These are phyloP conservation scores for Cenchrus americanus DNA, from an alignment of 176 grass and related monocot species.

Conservation along the genomic window DNA sequence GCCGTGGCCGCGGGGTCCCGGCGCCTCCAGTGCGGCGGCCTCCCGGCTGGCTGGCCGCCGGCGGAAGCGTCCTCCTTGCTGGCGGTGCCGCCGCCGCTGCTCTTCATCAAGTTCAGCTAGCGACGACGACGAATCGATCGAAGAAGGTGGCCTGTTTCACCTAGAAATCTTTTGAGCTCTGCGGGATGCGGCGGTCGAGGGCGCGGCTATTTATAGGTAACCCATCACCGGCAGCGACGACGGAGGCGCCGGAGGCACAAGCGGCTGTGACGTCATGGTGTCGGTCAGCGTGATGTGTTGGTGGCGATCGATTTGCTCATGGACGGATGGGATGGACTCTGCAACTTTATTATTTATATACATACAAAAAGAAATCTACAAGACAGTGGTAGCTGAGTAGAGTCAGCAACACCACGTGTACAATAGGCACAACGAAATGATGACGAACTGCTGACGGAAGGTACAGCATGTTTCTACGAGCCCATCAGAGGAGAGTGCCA, in stretches of 20 bases:
- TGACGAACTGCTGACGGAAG: too few species aligned
- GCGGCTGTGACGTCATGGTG: neutral
- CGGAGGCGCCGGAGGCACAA: neutral
- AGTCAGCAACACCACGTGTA: too few species aligned
- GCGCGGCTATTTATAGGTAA: conserved; percentile 2
- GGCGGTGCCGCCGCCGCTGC: neutral
- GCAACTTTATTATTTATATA: neutral
- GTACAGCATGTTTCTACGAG: too few species aligned
- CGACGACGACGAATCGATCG: neutral
- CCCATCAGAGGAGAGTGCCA: too few species aligned
- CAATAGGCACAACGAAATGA: too few species aligned
- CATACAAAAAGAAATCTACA: neutral
- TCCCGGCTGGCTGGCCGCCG: neutral
- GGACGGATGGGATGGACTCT: neutral
- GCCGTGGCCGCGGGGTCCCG: conserved; percentile 15
- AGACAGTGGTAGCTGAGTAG: neutral
- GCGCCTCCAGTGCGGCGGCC: conserved; percentile 40
- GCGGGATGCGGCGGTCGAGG: neutral
- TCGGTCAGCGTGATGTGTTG: neutral
- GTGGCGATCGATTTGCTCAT: neutral
- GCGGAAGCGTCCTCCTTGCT: neutral
- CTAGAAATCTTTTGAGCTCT: neutral
- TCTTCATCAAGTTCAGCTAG: neutral
- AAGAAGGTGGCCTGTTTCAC: neutral
- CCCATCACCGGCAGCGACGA: neutral